A percentile compares a stretch with the other conserved stretches of the same genome.
These are phyloP conservation scores for Rosa lucieae DNA, from an alignment of 306 rosid species.

Conservation along the genomic window DNA sequence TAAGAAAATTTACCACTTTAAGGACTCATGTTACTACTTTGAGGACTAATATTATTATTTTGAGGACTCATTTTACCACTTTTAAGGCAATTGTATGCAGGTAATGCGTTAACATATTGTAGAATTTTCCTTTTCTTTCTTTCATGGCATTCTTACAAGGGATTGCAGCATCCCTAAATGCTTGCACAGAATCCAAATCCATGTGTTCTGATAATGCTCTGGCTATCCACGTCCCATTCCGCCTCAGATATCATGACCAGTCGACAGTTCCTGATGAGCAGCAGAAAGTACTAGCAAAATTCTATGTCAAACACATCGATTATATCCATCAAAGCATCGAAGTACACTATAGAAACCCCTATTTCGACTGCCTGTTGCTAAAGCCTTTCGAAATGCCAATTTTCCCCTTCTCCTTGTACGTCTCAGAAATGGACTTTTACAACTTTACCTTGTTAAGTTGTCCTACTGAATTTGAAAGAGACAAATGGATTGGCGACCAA, in stretches of 20 bases:
- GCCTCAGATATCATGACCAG: constrained; percentile 3
- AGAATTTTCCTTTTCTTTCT: too few species aligned
- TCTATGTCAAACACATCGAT: constrained; percentile 18
- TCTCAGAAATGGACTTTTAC: too few species aligned
- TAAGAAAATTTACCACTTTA: too few species aligned
- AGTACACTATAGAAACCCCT: background rate
- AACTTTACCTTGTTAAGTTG: constrained; percentile 21
- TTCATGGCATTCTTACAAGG: background rate
- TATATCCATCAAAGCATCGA: constrained; percentile 29
- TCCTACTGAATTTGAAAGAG: background rate
- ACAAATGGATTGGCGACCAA: rapidly evolving
- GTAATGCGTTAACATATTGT: too few species aligned
- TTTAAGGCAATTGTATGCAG: too few species aligned
- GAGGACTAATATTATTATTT: too few species aligned
- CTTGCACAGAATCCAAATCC: constrained; percentile 6
- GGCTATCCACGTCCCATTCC: constrained; percentile 30
- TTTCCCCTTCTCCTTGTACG: background rate
- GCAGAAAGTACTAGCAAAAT: constrained; percentile 5
- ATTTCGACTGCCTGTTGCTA: background rate
- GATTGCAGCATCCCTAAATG: constrained; percentile 10
- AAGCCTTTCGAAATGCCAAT: background rate
- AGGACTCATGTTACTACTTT: too few species aligned
- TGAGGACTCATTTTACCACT: too few species aligned
- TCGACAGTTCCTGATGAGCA: too few species aligned
- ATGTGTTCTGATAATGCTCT: constrained; percentile 23